These are phyloP conservation scores for Pharus latifolius DNA, from an alignment of 176 grass and related monocot species.

Conservation along the genomic window DNA sequence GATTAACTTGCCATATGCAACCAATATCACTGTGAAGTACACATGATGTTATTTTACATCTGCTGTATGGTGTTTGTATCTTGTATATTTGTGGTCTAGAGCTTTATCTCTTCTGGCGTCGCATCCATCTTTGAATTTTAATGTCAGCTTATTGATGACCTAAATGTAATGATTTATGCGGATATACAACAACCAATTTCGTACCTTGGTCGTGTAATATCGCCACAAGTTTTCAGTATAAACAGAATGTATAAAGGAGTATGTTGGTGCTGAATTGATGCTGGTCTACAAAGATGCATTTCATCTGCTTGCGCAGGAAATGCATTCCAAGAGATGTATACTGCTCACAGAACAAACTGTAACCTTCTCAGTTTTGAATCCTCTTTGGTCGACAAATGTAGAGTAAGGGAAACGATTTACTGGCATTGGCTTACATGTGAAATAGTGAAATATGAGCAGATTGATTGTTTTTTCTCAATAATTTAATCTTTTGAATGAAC, in stretches of 20 bases:
- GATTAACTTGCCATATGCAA: constrained; percentile 25
- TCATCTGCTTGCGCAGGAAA: background rate
- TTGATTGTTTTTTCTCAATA: too few species aligned
- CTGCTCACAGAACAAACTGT: too few species aligned
- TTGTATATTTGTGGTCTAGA: constrained; percentile 17
- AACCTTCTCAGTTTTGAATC: too few species aligned
- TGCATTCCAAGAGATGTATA: too few species aligned
- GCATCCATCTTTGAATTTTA: background rate
- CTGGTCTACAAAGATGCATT: background rate
- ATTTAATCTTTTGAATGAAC: too few species aligned
- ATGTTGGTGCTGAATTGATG: background rate
- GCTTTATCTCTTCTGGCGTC: background rate
- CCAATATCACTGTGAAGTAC: background rate
- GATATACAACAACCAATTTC: background rate
- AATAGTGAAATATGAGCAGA: too few species aligned
- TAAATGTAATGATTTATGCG: constrained; percentile 14
- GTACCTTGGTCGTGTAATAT: background rate
- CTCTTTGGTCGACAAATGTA: too few species aligned
- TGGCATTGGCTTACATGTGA: too few species aligned
- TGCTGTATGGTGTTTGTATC: constrained; percentile 8
- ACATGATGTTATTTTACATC: constrained; percentile 6
- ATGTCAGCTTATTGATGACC: constrained; percentile 21
- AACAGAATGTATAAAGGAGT: background rate
- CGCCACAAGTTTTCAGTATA: background rate
- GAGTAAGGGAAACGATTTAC: too few species aligned